Evolutionary conservation across 768 basidiomycete genomes (phyloP), one percentile per base, ranked within the genome.

Genomic region (Sporobolomyces roseus): DNA sequence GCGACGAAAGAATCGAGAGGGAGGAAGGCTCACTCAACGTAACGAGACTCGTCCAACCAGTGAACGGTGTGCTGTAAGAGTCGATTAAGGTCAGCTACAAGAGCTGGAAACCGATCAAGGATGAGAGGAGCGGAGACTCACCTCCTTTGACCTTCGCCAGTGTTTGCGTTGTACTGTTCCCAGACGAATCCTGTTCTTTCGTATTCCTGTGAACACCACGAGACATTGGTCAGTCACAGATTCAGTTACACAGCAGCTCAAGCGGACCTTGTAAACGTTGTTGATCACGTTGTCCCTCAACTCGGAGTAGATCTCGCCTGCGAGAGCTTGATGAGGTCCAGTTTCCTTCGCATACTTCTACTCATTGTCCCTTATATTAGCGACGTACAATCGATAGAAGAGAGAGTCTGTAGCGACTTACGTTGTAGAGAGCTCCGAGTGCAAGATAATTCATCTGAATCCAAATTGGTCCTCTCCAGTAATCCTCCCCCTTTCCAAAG

Each of bases 391-490:
- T 19, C 27, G 12, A 12, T n/a, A 55, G 17, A 58, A 56, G 36
- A 9, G n/a, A 6, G 38, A 16, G 12, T 25, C 27, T 45, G 38
- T 49, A 41, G 9, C 10, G 38, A 35, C 80, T 63, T 33, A 89
- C 91, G 79, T 87, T 88, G 77, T 91, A 82, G 65, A 98, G 79
- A 17, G 91, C 85, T 32, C 85, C 83, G 59, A 98, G 81, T 21
- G 88, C 86, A 68, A 98, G 83, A 77, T 92, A 98, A 79, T 98
- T 97, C 89, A 98, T 93, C 78, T 91, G 93, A 43, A 96, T 84
- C 93, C 93, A 97, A 55, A 98, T 88, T 4, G 93, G 90, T 1
- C 94, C 93, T 75, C 88, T 88, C 93, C 93, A 98, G 79, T 98
- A 98, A 80, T 98, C 90, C 79, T 98, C 93, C 53, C 88, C 94